Evolutionary conservation across 805 yeast genomes (phyloP).

Genomic region (Yamadazyma takamatsuzukensis): DNA sequence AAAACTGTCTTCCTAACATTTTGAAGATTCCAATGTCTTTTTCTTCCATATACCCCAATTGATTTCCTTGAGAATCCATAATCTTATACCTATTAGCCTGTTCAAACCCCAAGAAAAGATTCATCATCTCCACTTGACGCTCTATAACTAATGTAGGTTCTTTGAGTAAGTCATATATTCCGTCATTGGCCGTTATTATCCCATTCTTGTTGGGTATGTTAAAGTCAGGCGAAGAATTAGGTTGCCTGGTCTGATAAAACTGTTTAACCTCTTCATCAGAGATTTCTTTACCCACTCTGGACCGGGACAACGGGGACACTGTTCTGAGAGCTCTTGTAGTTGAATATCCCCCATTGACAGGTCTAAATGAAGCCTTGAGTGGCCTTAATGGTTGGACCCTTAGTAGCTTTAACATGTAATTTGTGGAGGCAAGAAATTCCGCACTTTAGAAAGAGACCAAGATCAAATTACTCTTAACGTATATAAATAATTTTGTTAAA

Average conservation of each 20-base stretch:
- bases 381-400: too few species aligned
- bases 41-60: constrained; percentile 78
- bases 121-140: constrained; percentile 85
- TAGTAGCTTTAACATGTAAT: not conserved
- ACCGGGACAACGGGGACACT: not conserved
- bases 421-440: not conserved
- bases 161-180: constrained; percentile 56
- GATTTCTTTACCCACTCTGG: constrained; percentile 28
- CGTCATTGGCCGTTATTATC: constrained; percentile 52
- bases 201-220: constrained; percentile 47
- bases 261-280: constrained; percentile 31
- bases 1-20: constrained; percentile 76
- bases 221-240: too few species aligned
- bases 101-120: constrained; percentile 82
- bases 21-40: constrained; percentile 68
- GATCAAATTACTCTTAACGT: too few species aligned
- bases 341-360: too few species aligned
- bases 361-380: too few species aligned
- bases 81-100: constrained; percentile 81
- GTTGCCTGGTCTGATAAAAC: constrained; percentile 19
- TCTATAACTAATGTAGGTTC: constrained; percentile 88
- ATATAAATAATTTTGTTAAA: too few species aligned
- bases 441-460: too few species aligned
- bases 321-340: not conserved
- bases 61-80: constrained; percentile 68